phyloP scores from a whole-genome alignment of 2,329 filamentous ascomycete species.

The Trichoderma koningii region DNA sequence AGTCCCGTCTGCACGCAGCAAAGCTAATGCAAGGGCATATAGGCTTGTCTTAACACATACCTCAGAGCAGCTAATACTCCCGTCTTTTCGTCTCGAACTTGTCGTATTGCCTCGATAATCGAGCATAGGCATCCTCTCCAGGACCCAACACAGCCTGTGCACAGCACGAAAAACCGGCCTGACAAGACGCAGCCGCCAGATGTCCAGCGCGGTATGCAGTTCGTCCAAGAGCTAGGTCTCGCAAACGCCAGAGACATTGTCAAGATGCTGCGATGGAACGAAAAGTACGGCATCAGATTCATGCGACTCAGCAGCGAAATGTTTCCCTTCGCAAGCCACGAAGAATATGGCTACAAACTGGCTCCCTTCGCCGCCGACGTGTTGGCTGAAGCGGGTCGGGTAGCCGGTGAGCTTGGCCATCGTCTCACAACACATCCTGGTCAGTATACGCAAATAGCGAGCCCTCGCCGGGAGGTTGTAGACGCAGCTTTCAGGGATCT shows the following conservation, averaged over 20 bases:
- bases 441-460: constrained; percentile 89
- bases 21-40: constrained; percentile 29
- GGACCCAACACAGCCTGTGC: constrained; percentile 74
- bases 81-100: constrained; percentile 88
- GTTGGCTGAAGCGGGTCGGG: constrained; percentile 72
- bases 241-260: constrained; percentile 80
- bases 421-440: constrained; percentile 88
- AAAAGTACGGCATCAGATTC: constrained; percentile 88
- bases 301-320: constrained; percentile 92
- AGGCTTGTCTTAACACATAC: constrained; percentile 92
- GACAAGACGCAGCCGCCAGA: constrained; percentile 72
- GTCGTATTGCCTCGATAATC: constrained; percentile 84
- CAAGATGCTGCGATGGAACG: constrained; percentile 91
- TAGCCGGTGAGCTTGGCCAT: constrained; percentile 78
- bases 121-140: constrained; percentile 82
- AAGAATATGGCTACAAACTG: constrained; percentile 81
- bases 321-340: constrained; percentile 94
- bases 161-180: constrained; percentile 82
- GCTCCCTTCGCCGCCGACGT: constrained; percentile 79
- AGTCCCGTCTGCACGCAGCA: background rate
- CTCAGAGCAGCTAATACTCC: constrained; percentile 78
- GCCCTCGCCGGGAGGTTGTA: constrained; percentile 76
- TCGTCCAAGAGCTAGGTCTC: constrained; percentile 74
- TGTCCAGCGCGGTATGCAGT: constrained; percentile 66
- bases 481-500: constrained; percentile 77